Percentiles rank a stretch among this genome's conserved stretches.
Conservation (phyloP, 2,329 filamentous ascomycete genomes). For the Penicillium griseofulvum region DNA sequence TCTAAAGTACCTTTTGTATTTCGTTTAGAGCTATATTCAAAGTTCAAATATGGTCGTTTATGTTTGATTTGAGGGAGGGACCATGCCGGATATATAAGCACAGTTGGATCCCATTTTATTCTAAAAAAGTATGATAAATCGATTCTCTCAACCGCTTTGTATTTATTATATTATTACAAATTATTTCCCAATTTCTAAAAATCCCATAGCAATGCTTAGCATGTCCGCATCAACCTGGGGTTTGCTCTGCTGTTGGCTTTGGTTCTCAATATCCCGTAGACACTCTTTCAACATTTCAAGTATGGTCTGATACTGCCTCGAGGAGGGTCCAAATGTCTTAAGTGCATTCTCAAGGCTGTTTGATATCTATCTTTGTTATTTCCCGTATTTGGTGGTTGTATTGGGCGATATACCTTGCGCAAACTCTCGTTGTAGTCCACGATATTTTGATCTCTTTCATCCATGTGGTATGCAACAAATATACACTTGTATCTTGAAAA, state of each 20-base stretch:
- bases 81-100: no score
- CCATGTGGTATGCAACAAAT: background rate
- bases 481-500: background rate
- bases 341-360: constrained; percentile 43
- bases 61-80: no score
- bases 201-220: constrained; percentile 34
- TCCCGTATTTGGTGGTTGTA: background rate
- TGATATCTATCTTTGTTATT: constrained; percentile 34
- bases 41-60: no score
- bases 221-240: constrained; percentile 29
- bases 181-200: constrained; percentile 30
- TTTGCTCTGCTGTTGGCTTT: constrained; percentile 1
- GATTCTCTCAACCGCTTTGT: background rate
- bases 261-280: constrained; percentile 30
- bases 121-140: no score
- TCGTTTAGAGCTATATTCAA: no score
- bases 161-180: background rate
- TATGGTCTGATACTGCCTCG: constrained; percentile 38
- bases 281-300: constrained; percentile 36
- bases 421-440: constrained; percentile 20
- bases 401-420: constrained; percentile 14
- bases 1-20: background rate
- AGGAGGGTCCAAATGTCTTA: constrained; percentile 39
- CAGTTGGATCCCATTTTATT: no score
- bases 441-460: background rate